These are phyloP conservation scores for Crithidia brevicula DNA, from an alignment of 208 protist genomes.

Conservation along the genomic window DNA sequence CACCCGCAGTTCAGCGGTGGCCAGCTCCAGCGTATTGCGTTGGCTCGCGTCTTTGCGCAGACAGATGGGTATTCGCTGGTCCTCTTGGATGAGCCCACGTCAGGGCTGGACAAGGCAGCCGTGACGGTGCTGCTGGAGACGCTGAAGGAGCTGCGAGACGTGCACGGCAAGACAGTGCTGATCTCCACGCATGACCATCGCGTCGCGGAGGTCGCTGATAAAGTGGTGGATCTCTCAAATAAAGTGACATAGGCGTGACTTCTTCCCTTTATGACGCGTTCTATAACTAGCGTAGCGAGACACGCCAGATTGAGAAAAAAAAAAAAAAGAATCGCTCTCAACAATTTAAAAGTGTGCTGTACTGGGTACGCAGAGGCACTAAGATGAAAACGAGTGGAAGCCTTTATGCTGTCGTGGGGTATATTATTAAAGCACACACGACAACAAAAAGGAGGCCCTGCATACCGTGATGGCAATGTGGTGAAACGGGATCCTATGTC, in stretches of 20 bases:
- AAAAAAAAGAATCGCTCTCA: background rate
- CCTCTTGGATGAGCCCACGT: slow-evolving; percentile 83
- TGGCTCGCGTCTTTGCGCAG: slow-evolving; percentile 67
- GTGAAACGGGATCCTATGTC: too few species aligned
- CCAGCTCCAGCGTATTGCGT: slow-evolving; percentile 81
- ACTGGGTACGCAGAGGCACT: too few species aligned
- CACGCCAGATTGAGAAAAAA: background rate
- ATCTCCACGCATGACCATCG: slow-evolving; percentile 78
- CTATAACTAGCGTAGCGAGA: too few species aligned
- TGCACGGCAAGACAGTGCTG: slow-evolving; percentile 72
- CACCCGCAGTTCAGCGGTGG: slow-evolving; percentile 81
- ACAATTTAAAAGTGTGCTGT: too few species aligned
- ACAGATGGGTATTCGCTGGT: slow-evolving; percentile 54
- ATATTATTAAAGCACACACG: too few species aligned
- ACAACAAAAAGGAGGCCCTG: too few species aligned
- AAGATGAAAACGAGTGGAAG: too few species aligned
- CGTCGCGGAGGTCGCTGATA: slow-evolving; percentile 57
- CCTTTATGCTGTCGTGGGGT: background rate
- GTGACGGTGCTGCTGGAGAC: slow-evolving; percentile 55
- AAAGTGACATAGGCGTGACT: background rate
- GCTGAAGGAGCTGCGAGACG: slow-evolving; percentile 57
- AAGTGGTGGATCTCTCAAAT: slow-evolving; percentile 47
- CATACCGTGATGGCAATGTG: too few species aligned
- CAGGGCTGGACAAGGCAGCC: slow-evolving; percentile 55
- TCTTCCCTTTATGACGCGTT: too few species aligned